Evolutionary conservation across 2,329 filamentous ascomycete genomes (phyloP).

Genomic region (Ascomycota sp.): DNA sequence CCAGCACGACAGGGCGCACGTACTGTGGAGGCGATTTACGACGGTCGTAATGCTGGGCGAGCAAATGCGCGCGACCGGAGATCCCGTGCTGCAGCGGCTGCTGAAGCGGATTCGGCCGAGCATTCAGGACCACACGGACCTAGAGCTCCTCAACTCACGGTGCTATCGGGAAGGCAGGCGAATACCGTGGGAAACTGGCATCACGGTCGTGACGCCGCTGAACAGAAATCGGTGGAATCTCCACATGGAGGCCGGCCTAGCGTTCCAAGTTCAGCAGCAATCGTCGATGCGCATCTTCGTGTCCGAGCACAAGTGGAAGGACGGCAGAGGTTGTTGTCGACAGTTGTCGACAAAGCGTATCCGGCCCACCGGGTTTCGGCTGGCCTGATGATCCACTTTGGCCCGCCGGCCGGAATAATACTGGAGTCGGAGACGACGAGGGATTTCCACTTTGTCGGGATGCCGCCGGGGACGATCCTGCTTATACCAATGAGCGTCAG

Average conservation of each 20-base stretch:
- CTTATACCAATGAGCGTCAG: neutral
- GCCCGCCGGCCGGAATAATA: neutral
- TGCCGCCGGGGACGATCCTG: neutral
- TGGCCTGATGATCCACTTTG: neutral
- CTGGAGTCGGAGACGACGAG: neutral
- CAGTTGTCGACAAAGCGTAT: too few relatives aligned
- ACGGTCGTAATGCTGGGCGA: neutral
- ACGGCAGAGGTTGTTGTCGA: conserved; percentile 1
- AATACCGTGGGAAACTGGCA: too few relatives aligned
- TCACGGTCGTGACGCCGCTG: too few relatives aligned
- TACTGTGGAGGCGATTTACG: neutral
- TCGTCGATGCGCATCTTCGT: neutral
- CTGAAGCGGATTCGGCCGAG: too few relatives aligned
- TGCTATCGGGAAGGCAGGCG: too few relatives aligned
- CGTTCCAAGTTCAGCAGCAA: neutral
- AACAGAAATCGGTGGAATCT: too few relatives aligned
- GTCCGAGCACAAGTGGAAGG: too few relatives aligned
- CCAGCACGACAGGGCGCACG: conserved; percentile 1
- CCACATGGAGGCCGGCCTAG: too few relatives aligned
- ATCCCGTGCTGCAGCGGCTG: conserved; percentile 1
- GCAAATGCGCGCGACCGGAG: conserved; percentile 1
- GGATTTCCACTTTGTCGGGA: conserved; percentile 1
- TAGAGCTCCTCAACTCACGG: too few relatives aligned
- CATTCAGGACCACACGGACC: too few relatives aligned
- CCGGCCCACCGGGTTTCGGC: neutral